A percentile compares a stretch with the other conserved stretches of the same genome.
Conservation (phyloP, 106 monocot species). For the Posidonia australis region DNA sequence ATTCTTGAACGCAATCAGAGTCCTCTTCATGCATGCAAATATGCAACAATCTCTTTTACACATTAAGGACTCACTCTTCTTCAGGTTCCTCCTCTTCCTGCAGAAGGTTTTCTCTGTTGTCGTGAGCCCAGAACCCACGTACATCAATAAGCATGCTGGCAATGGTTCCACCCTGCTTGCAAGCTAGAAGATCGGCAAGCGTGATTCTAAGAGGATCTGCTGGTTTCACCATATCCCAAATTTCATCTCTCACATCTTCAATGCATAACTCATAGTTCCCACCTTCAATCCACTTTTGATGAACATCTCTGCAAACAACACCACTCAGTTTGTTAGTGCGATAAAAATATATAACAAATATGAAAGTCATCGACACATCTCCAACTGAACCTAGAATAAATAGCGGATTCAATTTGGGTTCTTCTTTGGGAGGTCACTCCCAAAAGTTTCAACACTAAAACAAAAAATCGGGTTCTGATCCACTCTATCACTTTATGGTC, state of each 20-base stretch:
- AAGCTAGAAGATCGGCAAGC: slow-evolving; percentile 64
- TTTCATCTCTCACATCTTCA: slow-evolving; percentile 97
- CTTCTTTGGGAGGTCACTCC: too few species aligned
- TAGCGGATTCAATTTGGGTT: too few species aligned
- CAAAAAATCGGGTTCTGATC: too few species aligned
- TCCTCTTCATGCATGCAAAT: not conserved
- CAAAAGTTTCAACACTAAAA: too few species aligned
- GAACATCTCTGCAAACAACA: slow-evolving; percentile 58
- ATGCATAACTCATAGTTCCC: slow-evolving; percentile 96
- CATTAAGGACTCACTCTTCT: slow-evolving; percentile 46
- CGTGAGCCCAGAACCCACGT: slow-evolving; percentile 98
- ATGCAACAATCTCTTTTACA: too few species aligned
- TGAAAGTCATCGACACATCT: too few species aligned
- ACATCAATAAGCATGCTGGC: slow-evolving; percentile 98
- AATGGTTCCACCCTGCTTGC: slow-evolving; percentile 98
- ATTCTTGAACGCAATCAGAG: not conserved
- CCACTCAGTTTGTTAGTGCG: not conserved
- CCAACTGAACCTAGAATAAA: too few species aligned
- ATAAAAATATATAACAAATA: too few species aligned
- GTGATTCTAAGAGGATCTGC: slow-evolving; percentile 63
- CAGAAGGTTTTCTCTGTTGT: slow-evolving; percentile 92
- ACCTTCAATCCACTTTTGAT: slow-evolving; percentile 98
- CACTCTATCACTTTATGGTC: too few species aligned
- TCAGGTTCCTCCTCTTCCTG: slow-evolving; percentile 98
- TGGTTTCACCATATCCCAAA: slow-evolving; percentile 99